Conservation (phyloP, 83 land plant genomes). For the Isoetes engelmannii region DNA sequence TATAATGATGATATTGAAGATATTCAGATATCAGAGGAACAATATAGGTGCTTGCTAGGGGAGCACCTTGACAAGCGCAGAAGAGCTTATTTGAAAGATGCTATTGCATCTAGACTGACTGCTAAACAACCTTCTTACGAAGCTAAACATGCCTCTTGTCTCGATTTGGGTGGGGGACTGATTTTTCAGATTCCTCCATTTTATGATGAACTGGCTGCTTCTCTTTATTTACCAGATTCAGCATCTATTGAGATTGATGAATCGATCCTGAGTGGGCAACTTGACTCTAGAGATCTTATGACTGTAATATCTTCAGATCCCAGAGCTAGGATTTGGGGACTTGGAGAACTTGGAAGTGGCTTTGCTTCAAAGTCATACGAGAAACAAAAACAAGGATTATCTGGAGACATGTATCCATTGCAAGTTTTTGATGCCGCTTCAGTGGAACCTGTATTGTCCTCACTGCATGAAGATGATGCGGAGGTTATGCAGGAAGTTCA, state of each 20-base stretch:
- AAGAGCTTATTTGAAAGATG: conserved; percentile 40
- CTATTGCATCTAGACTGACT: conserved; percentile 18
- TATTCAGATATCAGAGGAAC: conserved; percentile 49
- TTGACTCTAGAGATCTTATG: conserved; percentile 57
- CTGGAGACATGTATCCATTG: conserved; percentile 10
- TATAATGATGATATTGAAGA: conserved; percentile 67
- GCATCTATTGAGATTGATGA: conserved; percentile 72
- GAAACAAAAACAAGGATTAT: not conserved
- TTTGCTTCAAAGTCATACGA: not conserved
- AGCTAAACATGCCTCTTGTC: conserved; percentile 4
- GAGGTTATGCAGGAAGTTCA: conserved; percentile 48
- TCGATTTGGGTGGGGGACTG: conserved; percentile 88
- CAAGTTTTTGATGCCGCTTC: conserved; percentile 11
- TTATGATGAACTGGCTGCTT: conserved; percentile 65
- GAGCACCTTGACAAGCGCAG: conserved; percentile 55
- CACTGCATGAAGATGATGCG: conserved; percentile 57
- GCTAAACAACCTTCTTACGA: conserved; percentile 1
- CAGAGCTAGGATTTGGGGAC: conserved; percentile 21
- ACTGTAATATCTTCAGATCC: conserved; percentile 55
- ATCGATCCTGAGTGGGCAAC: conserved; percentile 47
- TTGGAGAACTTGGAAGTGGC: conserved; percentile 5
- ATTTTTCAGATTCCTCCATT: conserved; percentile 58
- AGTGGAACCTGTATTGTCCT: conserved; percentile 30
- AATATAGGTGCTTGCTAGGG: conserved; percentile 60
- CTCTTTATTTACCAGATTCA: conserved; percentile 54